These are phyloP conservation scores for Metschnikowia kunwiensis DNA, from an alignment of 805 yeast genomes.

Conservation along the genomic window DNA sequence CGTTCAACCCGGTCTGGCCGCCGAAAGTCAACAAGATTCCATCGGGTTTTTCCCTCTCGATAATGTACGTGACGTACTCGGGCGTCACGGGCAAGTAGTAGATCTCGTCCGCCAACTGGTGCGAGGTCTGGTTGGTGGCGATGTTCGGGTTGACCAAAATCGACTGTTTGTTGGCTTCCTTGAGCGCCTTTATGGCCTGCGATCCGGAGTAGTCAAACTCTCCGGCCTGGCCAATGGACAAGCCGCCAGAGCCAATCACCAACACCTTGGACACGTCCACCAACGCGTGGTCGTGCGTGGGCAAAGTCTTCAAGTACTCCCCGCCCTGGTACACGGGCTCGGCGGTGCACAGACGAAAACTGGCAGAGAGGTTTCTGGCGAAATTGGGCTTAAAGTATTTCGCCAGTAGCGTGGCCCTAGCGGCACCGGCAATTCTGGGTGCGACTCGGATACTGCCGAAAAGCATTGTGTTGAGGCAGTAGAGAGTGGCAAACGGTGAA, in stretches of 20 bases:
- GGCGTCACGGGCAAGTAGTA: slow-evolving; percentile 96
- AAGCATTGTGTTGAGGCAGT: slow-evolving; percentile 6
- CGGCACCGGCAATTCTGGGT: slow-evolving; percentile 5
- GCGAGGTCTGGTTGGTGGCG: slow-evolving; percentile 96
- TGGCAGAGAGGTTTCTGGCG: slow-evolving; percentile 4
- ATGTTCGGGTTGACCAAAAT: slow-evolving; percentile 92
- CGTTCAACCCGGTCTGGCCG: slow-evolving; percentile 96
- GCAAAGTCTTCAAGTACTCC: slow-evolving; percentile 53
- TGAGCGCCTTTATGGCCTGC: slow-evolving; percentile 93
- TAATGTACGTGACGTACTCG: slow-evolving; percentile 91
- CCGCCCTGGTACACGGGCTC: slow-evolving; percentile 56
- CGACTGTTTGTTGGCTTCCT: slow-evolving; percentile 81
- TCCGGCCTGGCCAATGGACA: slow-evolving; percentile 97
- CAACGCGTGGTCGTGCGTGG: slow-evolving; percentile 59
- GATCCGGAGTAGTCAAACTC: slow-evolving; percentile 97
- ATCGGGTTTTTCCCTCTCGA: slow-evolving; percentile 94
- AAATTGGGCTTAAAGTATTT: neutral
- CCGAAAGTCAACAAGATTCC: slow-evolving; percentile 96
- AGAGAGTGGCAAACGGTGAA: too few relatives aligned
- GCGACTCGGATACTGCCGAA: slow-evolving; percentile 9
- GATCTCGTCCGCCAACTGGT: slow-evolving; percentile 90
- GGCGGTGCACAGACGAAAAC: slow-evolving; percentile 2
- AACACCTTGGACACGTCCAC: slow-evolving; percentile 86
- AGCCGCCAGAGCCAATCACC: slow-evolving; percentile 95
- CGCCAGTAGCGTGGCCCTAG: slow-evolving; percentile 9